These are phyloP conservation scores for Vigna trinervia DNA, from an alignment of 306 rosid species.

Conservation along the genomic window DNA sequence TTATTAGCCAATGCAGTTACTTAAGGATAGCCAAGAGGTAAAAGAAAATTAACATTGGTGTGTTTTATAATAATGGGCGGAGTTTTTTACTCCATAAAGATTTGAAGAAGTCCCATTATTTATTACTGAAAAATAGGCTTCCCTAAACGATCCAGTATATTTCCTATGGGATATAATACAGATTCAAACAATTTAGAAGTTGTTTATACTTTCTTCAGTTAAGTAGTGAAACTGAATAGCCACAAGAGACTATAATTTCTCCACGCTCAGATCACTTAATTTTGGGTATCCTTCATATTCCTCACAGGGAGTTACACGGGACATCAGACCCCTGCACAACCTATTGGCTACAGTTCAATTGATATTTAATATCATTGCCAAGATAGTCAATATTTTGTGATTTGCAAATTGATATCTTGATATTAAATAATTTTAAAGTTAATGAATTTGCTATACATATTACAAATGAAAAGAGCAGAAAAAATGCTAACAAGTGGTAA, in stretches of 20 bases:
- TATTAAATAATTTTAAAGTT: constrained; percentile 9
- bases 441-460: not conserved
- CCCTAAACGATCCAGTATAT: constrained; percentile 14
- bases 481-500: constrained; percentile 1
- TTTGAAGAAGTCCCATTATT: not conserved
- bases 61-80: not conserved
- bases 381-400: not conserved
- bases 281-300: constrained; percentile 16
- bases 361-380: not conserved
- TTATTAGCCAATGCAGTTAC: constrained; percentile 14
- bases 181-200: not conserved
- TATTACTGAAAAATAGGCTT: constrained; percentile 8
- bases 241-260: constrained; percentile 21
- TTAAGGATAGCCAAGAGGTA: constrained; percentile 6
- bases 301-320: not conserved
- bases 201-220: not conserved
- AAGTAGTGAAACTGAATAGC: not conserved
- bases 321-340: not conserved
- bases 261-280: not conserved
- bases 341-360: constrained; percentile 16
- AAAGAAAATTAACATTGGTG: not conserved
- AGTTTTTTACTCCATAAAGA: constrained; percentile 1
- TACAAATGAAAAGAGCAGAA: not conserved
- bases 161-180: constrained; percentile 3
- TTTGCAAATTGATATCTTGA: constrained; percentile 9